These are phyloP conservation scores for Myriangium duriaei DNA, from an alignment of 2,329 filamentous ascomycete genomes.

Conservation along the genomic window DNA sequence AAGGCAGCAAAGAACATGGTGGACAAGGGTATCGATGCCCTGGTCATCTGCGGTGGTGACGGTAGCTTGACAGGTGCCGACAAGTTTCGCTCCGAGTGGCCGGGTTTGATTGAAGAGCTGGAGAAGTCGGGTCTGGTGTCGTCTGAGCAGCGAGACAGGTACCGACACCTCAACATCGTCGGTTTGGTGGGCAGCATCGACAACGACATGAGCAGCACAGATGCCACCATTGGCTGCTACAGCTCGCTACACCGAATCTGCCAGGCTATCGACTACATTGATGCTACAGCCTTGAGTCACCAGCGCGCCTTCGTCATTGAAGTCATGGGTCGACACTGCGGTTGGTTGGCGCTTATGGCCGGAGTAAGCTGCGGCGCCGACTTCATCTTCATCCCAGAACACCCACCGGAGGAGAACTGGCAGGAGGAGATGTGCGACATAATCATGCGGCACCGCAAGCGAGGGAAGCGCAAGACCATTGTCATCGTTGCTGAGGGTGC, in stretches of 20 bases:
- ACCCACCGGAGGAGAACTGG: conserved; percentile 79
- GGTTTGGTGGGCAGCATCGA: conserved; percentile 95
- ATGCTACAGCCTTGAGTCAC: conserved; percentile 87
- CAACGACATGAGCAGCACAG: conserved; percentile 90
- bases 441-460: conserved; percentile 64
- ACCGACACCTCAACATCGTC: conserved; percentile 85
- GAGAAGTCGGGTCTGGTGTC: conserved; percentile 61
- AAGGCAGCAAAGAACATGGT: conserved; percentile 91
- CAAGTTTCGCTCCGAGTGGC: conserved; percentile 86
- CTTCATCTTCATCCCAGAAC: conserved; percentile 94
- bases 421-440: conserved; percentile 73
- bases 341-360: conserved; percentile 93
- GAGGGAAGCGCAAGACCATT: conserved; percentile 94
- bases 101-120: conserved; percentile 72
- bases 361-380: conserved; percentile 91
- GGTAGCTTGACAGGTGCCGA: conserved; percentile 93
- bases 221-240: conserved; percentile 95
- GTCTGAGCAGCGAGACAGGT: conserved; percentile 57
- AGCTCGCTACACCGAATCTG: conserved; percentile 87
- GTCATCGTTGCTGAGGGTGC: conserved; percentile 96
- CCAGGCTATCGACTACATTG: conserved; percentile 91
- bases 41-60: conserved; percentile 95
- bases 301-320: conserved; percentile 95
- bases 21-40: conserved; percentile 79
- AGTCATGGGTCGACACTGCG: conserved; percentile 96